Base-by-base conservation (phyloP, 768 basidiomycete genomes). In the Lentinula raphanica region DNA sequence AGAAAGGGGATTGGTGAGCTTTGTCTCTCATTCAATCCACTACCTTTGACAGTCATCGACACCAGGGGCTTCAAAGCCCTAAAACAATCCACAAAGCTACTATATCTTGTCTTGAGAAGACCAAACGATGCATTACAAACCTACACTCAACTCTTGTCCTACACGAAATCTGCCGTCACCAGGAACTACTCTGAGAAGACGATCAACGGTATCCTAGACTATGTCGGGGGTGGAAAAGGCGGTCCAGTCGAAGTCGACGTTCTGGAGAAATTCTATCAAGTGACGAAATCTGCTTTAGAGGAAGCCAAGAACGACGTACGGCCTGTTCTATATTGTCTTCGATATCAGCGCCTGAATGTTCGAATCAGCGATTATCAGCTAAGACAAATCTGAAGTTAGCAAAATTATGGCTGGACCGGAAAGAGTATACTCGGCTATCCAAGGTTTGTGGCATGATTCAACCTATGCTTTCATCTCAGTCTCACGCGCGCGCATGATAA, bases 321-420 rank as follows among this genome's bases (percentile, higher is more conserved):
- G 68, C 29, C 13, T 44, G 36, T 32, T 19, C 19, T 32, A 25
- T 8, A 46, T 42, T 39, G 35, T 45, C 19, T 9, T 17, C 8
- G 42, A 27, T 31, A 9, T 54, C 17, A 38, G 17, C 28, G 2
- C 48, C n/a, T 49, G 23, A 32, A 44, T 25, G 12, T 62, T 15
- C 56, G 59, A 35, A 58, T 15, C 61, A 98, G 95, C 84, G 97
- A 60, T 71, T 99, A 44, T 95, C 92, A 0, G 90, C 88, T 12
- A 98, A 98, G 74, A 97, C 94, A 0, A 98, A 98, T 68, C 74
- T 98, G 63, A 99, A 99, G 73, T 79, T 98, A 3, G 97, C 96
- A 8, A 98, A 98, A 66, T 78, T 98, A 8, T 99, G 97, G 96
- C 77, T 98, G 35, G 96, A 98, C 69, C 81, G 94, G 58, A 89